Base-by-base conservation (phyloP, 1,139 yeast species). In the Kurtzmaniella quercitrusa region DNA sequence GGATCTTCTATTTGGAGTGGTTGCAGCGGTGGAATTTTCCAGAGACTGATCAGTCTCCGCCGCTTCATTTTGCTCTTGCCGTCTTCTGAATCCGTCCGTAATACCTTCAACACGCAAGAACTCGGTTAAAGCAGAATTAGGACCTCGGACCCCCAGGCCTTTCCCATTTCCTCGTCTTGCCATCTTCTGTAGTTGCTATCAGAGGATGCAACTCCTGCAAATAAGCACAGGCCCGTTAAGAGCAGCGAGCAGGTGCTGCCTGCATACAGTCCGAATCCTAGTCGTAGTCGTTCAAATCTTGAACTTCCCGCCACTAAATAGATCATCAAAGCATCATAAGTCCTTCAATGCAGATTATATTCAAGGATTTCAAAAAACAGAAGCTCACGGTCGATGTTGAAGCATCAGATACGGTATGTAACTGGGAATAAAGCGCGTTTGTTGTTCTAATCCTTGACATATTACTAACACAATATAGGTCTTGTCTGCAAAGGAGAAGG, bases 331-430 rank as follows among this genome's bases (percentile, higher is more conserved):
- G 4, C 30, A 9, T 26, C 30, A 26, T 4, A 26, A 26, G n/a
- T 5, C 30, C 30, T 26, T 9, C 30, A 9, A 89, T 93, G 95
- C 86, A 84, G 66, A 73, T 94, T 52, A 79, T 84, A 43, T 81
- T 93, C 63, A 89, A 91, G 63, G 96, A 93, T 66, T 87, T 93
- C 66, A 89, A 91, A 70, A 94, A 93, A 69, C 91, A 88, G 61
- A 87, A 83, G 61, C 80, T 91, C 63, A 77, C 89, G 35, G 60
- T 93, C 49, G 96, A 88, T 32, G 79, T 89, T 44, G 95, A 85
- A 47, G 72, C 77, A 15, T 51, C 77, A 18, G 88, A 82, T 43
- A 76, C 88, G 2, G 94, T 82, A 67, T 50, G 84, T 76, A 16
- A 37, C 11, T 21, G 12, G 12, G 15, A 18, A 14, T 14, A n/a